Conservation (phyloP, 2,329 filamentous ascomycete genomes). For the Tolypocladium nubicola region DNA sequence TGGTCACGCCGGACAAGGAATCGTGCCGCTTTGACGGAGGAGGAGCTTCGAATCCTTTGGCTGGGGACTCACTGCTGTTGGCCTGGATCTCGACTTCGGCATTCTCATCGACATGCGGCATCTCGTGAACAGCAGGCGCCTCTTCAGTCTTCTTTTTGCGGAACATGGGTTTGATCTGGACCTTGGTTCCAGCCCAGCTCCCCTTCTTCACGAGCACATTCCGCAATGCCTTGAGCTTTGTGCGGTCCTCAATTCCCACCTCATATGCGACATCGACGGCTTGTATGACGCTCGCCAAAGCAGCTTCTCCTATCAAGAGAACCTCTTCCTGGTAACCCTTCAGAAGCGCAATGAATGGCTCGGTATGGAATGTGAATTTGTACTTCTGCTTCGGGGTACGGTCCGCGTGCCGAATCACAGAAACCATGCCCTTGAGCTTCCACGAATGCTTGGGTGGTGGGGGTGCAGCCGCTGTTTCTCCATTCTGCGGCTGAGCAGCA, state of each 20-base stretch:
- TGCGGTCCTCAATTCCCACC: slow-evolving; percentile 71
- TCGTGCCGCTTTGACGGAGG: slow-evolving; percentile 56
- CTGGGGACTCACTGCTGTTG: slow-evolving; percentile 11
- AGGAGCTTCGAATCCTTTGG: slow-evolving; percentile 7
- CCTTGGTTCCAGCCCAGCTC: slow-evolving; percentile 89
- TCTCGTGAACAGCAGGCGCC: slow-evolving; percentile 25
- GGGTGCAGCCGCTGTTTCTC: slow-evolving; percentile 41
- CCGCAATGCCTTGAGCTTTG: slow-evolving; percentile 75
- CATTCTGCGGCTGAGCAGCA: slow-evolving; percentile 6
- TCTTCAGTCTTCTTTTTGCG: slow-evolving; percentile 70
- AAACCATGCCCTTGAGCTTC: slow-evolving; percentile 97
- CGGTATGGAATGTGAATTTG: slow-evolving; percentile 97
- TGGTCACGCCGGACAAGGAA: slow-evolving; percentile 79
- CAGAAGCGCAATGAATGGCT: slow-evolving; percentile 87
- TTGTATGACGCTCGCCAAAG: slow-evolving; percentile 76
- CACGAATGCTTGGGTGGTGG: slow-evolving; percentile 82
- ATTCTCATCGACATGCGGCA: slow-evolving; percentile 18
- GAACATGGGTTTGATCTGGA: slow-evolving; percentile 99
- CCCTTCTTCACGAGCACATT: slow-evolving; percentile 90
- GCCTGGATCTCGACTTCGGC: slow-evolving; percentile 12
- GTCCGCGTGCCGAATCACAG: slow-evolving; percentile 92
- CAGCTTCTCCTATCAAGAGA: slow-evolving; percentile 81
- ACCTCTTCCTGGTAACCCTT: slow-evolving; percentile 97
- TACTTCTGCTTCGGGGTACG: slow-evolving; percentile 98
- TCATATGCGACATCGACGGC: slow-evolving; percentile 75